Conservation (phyloP, 2,329 filamentous ascomycete genomes). For the Xylaria sp. region DNA sequence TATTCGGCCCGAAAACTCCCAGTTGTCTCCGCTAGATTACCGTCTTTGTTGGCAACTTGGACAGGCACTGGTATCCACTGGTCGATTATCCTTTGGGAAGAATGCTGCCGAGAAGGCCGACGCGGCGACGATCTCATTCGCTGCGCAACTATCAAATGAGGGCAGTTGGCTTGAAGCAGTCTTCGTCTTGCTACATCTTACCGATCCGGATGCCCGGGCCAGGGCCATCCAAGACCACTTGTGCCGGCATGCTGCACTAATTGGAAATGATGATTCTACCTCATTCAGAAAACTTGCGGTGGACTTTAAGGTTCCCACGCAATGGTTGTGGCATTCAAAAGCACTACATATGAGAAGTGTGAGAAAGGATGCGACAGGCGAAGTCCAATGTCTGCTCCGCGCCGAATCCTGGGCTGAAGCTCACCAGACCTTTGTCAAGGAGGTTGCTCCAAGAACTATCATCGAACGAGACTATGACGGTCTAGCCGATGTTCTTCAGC, state of each 20-base stretch:
- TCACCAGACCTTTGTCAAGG: constrained; percentile 81
- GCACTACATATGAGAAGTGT: constrained; percentile 82
- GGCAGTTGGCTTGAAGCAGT: constrained; percentile 75
- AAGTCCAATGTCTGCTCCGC: constrained; percentile 82
- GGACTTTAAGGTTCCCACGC: constrained; percentile 74
- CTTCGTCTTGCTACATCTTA: constrained; percentile 83
- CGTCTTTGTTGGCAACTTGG: constrained; percentile 88
- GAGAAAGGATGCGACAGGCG: constrained; percentile 72
- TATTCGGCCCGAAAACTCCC: constrained; percentile 79
- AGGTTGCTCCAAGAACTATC: constrained; percentile 83
- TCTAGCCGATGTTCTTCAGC: constrained; percentile 73
- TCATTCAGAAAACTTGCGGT: constrained; percentile 69
- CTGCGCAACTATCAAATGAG: constrained; percentile 69
- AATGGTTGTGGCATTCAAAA: constrained; percentile 89
- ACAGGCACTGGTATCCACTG: constrained; percentile 67
- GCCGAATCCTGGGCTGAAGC: constrained; percentile 82
- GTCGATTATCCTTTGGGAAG: constrained; percentile 62
- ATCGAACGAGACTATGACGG: constrained; percentile 82
- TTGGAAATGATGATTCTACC: constrained; percentile 67
- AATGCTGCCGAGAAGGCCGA: constrained; percentile 71
- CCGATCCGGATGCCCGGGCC: constrained; percentile 68
- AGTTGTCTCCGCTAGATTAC: constrained; percentile 77
- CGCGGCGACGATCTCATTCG: constrained; percentile 72
- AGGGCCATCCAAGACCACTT: constrained; percentile 78
- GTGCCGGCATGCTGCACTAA: constrained; percentile 73